phyloP scores from a whole-genome alignment of 2,329 filamentous ascomycete species.

The Calonectria honghensis region DNA sequence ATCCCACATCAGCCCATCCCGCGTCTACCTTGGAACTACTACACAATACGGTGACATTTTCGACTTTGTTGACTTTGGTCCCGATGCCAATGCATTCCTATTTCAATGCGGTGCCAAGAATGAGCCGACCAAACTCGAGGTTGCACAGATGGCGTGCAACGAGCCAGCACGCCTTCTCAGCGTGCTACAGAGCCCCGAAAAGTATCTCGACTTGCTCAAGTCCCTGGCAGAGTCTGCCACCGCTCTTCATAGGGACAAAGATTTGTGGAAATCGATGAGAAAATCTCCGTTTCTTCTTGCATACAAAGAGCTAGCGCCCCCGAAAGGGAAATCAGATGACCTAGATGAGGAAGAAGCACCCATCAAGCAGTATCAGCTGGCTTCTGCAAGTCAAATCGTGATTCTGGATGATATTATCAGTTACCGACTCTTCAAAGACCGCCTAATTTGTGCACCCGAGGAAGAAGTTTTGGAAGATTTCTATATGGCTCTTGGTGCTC shows the following conservation, averaged over 20 bases:
- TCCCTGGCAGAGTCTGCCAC: conserved; percentile 84
- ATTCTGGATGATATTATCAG: conserved; percentile 92
- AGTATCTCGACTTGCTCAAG: conserved; percentile 89
- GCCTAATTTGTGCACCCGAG: conserved; percentile 89
- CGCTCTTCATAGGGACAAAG: conserved; percentile 84
- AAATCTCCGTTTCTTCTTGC: conserved; percentile 86
- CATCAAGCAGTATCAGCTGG: conserved; percentile 87
- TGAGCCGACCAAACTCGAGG: conserved; percentile 90
- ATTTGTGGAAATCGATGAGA: conserved; percentile 85
- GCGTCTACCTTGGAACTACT: conserved; percentile 86
- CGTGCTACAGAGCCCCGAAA: conserved; percentile 86
- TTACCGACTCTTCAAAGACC: conserved; percentile 90
- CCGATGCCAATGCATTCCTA: conserved; percentile 90
- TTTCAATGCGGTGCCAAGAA: conserved; percentile 92
- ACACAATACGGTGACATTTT: conserved; percentile 89
- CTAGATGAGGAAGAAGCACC: conserved; percentile 77
- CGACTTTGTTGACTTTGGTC: conserved; percentile 96
- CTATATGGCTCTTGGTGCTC: conserved; percentile 87
- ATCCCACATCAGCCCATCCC: conserved; percentile 76
- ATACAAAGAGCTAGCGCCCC: conserved; percentile 80
- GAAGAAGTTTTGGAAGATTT: conserved; percentile 91
- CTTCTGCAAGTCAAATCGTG: conserved; percentile 82
- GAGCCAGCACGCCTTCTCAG: conserved; percentile 89
- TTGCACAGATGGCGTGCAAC: conserved; percentile 87
- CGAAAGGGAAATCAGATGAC: conserved; percentile 68